Evolutionary conservation across 495 filamentous ascomycete genomes (phyloP).

Genomic region (Lepidopterella palustris): DNA sequence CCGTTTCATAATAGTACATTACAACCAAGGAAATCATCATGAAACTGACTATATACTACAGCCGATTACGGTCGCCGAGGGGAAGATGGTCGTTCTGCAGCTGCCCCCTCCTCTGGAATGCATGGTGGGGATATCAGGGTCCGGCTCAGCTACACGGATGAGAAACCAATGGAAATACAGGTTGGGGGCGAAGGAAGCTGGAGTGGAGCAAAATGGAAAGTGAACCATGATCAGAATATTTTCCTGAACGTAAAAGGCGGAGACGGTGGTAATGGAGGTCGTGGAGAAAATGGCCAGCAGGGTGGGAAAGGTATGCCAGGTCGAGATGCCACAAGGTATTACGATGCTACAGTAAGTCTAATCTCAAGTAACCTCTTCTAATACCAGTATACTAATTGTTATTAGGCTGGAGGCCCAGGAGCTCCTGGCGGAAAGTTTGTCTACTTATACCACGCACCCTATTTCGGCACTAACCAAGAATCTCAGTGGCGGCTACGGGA

Average conservation of each 20-base stretch:
- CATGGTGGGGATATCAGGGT: conserved; percentile 11
- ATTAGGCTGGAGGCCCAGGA: conserved; percentile 27
- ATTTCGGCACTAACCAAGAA: neutral
- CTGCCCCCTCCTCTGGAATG: conserved; percentile 3
- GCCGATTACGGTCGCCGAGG: conserved; percentile 3
- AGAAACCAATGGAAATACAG: conserved; percentile 12
- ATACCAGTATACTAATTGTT: neutral
- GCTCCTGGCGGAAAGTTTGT: conserved; percentile 33
- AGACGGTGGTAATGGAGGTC: conserved; percentile 35
- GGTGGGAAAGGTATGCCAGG: conserved; percentile 31
- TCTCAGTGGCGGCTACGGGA: conserved; percentile 23
- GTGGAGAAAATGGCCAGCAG: conserved; percentile 35
- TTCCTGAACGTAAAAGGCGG: conserved; percentile 33
- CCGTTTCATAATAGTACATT: no score
- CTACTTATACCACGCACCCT: neutral
- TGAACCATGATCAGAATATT: conserved; percentile 25
- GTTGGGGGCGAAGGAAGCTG: conserved; percentile 20
- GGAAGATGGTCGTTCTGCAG: conserved; percentile 7
- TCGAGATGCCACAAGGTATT: conserved; percentile 29
- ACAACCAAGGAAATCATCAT: neutral
- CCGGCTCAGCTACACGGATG: conserved; percentile 13
- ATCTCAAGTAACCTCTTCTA: neutral
- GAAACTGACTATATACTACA: neutral
- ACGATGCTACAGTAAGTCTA: conserved; percentile 22
- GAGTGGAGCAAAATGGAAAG: conserved; percentile 29